phyloP scores from a whole-genome alignment of 2,329 filamentous ascomycete species.

The Penicillium vulpinum region DNA sequence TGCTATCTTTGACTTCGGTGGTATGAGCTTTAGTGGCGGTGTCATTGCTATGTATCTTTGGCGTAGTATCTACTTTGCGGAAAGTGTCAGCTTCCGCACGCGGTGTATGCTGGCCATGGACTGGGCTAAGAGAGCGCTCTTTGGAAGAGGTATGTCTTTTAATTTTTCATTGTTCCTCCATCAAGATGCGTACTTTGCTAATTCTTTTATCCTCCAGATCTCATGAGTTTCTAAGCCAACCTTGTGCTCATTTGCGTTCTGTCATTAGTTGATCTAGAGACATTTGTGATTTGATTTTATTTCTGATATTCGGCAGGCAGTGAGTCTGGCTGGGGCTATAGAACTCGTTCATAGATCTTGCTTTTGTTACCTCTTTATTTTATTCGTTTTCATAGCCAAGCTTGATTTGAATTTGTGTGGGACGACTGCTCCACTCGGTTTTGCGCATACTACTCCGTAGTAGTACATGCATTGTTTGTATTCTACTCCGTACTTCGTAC shows the following conservation, averaged over 20 bases:
- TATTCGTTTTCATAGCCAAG: neutral
- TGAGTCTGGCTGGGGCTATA: neutral
- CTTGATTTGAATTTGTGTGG: neutral
- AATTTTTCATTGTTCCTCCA: neutral
- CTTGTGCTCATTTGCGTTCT: neutral
- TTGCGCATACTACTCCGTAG: too few relatives aligned
- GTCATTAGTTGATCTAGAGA: neutral
- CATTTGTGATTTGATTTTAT: neutral
- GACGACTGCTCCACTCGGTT: neutral
- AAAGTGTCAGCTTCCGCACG: conserved; percentile 92
- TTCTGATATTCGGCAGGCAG: neutral
- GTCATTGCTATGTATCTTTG: conserved; percentile 93
- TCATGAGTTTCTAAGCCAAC: conserved; percentile 53
- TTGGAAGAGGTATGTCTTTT: conserved; percentile 77
- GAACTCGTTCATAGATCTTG: neutral
- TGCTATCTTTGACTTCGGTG: conserved; percentile 87
- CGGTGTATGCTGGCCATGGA: conserved; percentile 92
- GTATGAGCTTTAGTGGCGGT: conserved; percentile 76
- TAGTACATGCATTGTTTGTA: neutral
- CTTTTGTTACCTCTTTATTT: neutral
- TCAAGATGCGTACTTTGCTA: conserved; percentile 2
- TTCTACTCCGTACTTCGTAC: too few relatives aligned
- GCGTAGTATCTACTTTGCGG: conserved; percentile 94
- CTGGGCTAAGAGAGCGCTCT: conserved; percentile 94
- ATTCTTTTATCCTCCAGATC: conserved; percentile 39